phyloP scores from a whole-genome alignment of 2,329 filamentous ascomycete genomes.

The Coniochaeta hoffmannii region DNA sequence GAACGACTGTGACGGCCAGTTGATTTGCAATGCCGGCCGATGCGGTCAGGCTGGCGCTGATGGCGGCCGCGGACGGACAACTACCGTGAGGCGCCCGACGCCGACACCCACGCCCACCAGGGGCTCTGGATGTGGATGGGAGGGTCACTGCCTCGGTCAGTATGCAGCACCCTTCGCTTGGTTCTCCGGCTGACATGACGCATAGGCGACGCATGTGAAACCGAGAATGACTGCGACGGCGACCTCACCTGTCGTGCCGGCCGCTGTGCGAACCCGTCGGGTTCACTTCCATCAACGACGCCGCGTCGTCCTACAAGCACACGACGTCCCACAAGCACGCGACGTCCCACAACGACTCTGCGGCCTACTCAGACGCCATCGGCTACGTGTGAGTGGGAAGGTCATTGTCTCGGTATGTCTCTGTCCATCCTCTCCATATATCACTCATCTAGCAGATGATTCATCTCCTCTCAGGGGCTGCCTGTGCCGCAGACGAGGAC shows the following conservation, averaged over 20 bases:
- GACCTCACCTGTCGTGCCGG: constrained; percentile 6
- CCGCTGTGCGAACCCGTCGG: constrained; percentile 2
- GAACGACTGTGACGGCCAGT: constrained; percentile 12
- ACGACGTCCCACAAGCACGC: neutral
- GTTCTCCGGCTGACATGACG: neutral
- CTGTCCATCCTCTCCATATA: neutral
- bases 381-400: neutral
- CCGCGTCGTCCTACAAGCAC: neutral
- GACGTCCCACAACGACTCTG: constrained; percentile 4
- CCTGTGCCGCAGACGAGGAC: neutral
- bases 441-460: neutral
- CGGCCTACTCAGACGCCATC: neutral
- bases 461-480: neutral
- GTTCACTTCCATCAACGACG: neutral
- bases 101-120: neutral
- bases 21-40: constrained; percentile 6
- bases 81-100: constrained; percentile 3
- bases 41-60: constrained; percentile 4
- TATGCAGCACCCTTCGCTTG: neutral
- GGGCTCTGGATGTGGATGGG: constrained; percentile 8
- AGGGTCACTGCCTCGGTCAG: constrained; percentile 9
- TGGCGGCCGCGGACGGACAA: constrained; percentile 6
- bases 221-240: constrained; percentile 12
- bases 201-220: constrained; percentile 9
- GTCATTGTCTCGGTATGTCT: neutral